A percentile compares a stretch with the other conserved stretches of the same genome.
Evolutionary conservation across 768 basidiomycete genomes (phyloP).

Genomic region (Chalciporus chontae): DNA sequence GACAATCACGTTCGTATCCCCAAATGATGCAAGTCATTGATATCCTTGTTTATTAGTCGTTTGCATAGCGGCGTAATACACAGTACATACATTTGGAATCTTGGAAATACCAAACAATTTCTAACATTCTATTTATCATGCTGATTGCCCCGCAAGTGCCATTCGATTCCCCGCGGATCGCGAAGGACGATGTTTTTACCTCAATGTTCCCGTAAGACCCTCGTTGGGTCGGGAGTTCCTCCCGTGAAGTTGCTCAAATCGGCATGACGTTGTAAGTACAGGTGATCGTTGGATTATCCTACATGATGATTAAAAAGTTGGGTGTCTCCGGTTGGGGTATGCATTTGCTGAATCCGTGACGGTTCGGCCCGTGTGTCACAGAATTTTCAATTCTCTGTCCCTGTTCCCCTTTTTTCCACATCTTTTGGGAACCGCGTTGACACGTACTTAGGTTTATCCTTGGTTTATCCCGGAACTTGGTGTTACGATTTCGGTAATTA

Average conservation of each 20-base stretch:
- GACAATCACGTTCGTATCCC: constrained; percentile 1
- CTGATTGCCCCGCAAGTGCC: constrained; percentile 11
- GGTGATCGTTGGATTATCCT: too few species aligned
- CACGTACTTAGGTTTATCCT: too few species aligned
- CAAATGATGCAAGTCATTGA: constrained; percentile 10
- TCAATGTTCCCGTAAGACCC: constrained; percentile 15
- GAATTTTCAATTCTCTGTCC: neutral
- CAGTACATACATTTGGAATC: constrained; percentile 10
- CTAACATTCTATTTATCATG: neutral
- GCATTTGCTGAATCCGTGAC: neutral
- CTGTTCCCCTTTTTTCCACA: neutral
- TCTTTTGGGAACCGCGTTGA: neutral
- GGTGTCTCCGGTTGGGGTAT: too few species aligned
- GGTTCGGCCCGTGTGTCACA: neutral
- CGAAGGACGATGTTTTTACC: neutral
- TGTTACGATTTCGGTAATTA: constrained; percentile 1
- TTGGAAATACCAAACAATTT: constrained; percentile 6
- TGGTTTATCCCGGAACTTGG: constrained; percentile 2
- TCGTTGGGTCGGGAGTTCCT: too few species aligned
- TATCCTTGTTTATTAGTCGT: constrained; percentile 23
- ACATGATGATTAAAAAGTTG: too few species aligned
- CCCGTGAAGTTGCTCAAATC: too few species aligned
- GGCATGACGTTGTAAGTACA: too few species aligned
- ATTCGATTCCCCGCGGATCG: constrained; percentile 2
- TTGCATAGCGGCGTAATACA: constrained; percentile 10